These are phyloP conservation scores for Auricularia heimuer DNA, from an alignment of 768 basidiomycete species.

Conservation along the genomic window DNA sequence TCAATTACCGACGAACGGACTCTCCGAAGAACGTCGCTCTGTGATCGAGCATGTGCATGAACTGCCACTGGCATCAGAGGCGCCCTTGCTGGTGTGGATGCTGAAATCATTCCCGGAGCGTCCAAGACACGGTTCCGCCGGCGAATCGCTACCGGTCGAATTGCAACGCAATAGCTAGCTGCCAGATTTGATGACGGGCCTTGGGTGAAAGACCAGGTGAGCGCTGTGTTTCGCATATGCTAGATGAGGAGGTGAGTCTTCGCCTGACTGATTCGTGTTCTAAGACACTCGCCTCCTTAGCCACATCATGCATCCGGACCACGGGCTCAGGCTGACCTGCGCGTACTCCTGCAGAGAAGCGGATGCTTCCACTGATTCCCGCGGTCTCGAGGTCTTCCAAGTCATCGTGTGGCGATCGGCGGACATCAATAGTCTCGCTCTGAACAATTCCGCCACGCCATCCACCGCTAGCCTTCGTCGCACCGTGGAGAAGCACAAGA, in stretches of 20 bases:
- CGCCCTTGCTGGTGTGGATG: no score
- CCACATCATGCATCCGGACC: background rate
- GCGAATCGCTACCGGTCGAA: background rate
- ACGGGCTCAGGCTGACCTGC: no score
- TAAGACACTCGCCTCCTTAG: background rate
- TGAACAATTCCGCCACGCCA: background rate
- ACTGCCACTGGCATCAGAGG: no score
- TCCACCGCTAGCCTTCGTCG: background rate
- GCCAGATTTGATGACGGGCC: background rate
- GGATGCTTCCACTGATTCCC: no score
- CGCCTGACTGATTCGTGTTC: background rate
- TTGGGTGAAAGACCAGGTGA: background rate
- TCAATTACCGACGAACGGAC: no score
- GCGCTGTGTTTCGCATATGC: no score
- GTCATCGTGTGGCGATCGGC: no score
- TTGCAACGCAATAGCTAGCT: background rate
- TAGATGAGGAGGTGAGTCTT: no score
- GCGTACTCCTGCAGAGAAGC: no score
- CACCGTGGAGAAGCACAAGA: background rate
- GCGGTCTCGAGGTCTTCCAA: no score
- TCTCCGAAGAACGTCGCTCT: no score
- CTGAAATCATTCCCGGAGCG: background rate
- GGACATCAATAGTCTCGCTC: background rate
- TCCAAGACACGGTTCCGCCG: background rate
- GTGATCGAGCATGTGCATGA: no score